Percentiles rank a stretch among this genome's conserved stretches.
Evolutionary conservation across 169 alveolate species (phyloP).

Genomic region (Eimeria praecox): DNA sequence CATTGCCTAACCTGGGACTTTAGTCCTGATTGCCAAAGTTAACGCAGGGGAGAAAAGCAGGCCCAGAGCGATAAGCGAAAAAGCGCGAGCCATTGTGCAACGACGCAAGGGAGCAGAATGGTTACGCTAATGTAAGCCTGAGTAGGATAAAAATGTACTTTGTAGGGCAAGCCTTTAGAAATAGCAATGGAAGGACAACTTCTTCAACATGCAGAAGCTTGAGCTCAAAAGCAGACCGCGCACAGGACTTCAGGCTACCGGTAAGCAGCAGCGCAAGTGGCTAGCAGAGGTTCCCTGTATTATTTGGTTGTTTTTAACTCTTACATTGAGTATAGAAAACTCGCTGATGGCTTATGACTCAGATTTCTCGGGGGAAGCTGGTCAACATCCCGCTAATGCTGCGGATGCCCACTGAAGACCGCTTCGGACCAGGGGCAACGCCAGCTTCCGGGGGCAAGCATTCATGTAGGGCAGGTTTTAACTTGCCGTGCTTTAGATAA

Average conservation of each 20-base stretch:
- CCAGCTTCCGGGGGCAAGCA: not conserved
- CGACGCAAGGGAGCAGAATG: not conserved
- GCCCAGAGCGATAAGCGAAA: constrained; percentile 42
- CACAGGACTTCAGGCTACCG: constrained; percentile 41
- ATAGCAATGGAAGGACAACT: not conserved
- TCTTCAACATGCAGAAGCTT: not conserved
- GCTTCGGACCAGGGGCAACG: constrained; percentile 14
- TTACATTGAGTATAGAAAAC: not conserved
- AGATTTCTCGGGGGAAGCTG: not conserved
- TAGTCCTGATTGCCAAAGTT: constrained; percentile 13
- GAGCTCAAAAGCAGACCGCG: constrained; percentile 38
- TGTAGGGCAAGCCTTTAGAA: not conserved
- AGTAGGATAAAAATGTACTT: not conserved
- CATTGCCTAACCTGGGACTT: constrained; percentile 18
- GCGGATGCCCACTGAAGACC: not conserved
- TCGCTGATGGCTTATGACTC: not conserved
- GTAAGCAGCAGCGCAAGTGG: constrained; percentile 43
- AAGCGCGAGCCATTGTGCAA: constrained; percentile 64
- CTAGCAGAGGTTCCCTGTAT: not conserved
- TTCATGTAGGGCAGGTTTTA: not conserved
- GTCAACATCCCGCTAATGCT: not conserved
- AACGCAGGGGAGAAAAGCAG: constrained; percentile 51
- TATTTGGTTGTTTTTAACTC: not conserved
- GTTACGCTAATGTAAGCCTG: not conserved
- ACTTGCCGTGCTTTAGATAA: not conserved